These are phyloP conservation scores for Marchantia polymorpha DNA, from an alignment of 225 moss, liverwort and hornwort genomes.

Conservation along the genomic window DNA sequence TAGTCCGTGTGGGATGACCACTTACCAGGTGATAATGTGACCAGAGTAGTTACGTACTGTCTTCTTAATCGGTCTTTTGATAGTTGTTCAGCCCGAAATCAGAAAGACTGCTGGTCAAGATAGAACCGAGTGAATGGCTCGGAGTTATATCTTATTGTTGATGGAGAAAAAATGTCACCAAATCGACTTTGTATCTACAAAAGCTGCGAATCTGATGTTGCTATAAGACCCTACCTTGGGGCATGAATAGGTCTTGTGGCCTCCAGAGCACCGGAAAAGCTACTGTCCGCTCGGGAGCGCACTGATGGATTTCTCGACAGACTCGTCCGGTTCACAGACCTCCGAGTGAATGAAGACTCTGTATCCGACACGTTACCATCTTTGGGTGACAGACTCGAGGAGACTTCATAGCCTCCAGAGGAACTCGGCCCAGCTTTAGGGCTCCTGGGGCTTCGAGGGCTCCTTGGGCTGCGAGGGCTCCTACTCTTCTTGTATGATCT, in stretches of 20 bases:
- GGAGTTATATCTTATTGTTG: no score
- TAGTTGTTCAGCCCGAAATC: background rate
- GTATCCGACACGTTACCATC: conserved; percentile 50
- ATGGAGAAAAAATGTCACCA: background rate
- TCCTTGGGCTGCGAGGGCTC: conserved; percentile 21
- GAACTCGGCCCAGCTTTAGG: conserved; percentile 21
- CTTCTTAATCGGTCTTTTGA: background rate
- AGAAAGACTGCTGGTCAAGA: no score
- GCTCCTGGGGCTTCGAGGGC: conserved; percentile 30
- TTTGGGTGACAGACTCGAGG: conserved; percentile 37
- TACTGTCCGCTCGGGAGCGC: conserved; percentile 28
- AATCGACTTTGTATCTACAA: conserved; percentile 1
- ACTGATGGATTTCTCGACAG: conserved; percentile 35
- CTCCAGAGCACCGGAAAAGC: conserved; percentile 23
- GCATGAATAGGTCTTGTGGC: conserved; percentile 10
- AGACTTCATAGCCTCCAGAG: conserved; percentile 35
- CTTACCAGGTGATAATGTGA: background rate
- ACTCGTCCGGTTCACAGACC: conserved; percentile 31
- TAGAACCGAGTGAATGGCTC: background rate
- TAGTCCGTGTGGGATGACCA: background rate
- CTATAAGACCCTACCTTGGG: conserved; percentile 4
- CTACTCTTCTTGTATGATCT: conserved; percentile 16
- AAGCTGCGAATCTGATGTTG: background rate
- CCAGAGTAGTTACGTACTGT: background rate
- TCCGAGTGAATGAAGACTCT: conserved; percentile 37